Evolutionary conservation across 371 early-diverging fungal genomes (phyloP).

Genomic region (Rhizomucor miehei): DNA sequence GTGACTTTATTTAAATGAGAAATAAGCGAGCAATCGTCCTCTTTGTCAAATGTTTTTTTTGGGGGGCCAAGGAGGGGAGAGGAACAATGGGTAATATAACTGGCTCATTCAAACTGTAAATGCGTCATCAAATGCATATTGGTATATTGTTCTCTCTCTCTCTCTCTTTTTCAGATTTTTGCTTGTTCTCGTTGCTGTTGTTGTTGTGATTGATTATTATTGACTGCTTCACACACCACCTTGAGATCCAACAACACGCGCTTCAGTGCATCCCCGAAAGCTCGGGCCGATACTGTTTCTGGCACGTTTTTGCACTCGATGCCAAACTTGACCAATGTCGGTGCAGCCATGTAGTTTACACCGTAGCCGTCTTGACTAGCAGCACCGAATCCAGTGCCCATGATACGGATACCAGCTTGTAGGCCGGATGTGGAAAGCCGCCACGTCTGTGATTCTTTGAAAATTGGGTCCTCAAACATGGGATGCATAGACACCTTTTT

Average conservation of each 20-base stretch:
- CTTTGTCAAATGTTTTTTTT: too few relatives aligned
- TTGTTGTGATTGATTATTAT: neutral
- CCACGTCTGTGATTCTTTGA: slow-evolving; percentile 62
- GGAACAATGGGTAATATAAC: too few relatives aligned
- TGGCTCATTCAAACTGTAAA: too few relatives aligned
- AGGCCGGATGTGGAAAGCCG: slow-evolving; percentile 77
- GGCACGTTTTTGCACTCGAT: slow-evolving; percentile 71
- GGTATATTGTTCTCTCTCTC: too few relatives aligned
- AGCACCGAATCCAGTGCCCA: slow-evolving; percentile 80
- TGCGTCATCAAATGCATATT: too few relatives aligned
- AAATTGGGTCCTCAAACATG: slow-evolving; percentile 77
- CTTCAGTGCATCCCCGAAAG: slow-evolving; percentile 45
- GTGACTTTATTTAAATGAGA: too few relatives aligned
- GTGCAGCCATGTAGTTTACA: slow-evolving; percentile 81
- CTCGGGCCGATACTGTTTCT: slow-evolving; percentile 39
- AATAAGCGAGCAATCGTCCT: too few relatives aligned
- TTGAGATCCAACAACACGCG: slow-evolving; percentile 57
- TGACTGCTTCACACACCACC: slow-evolving; percentile 36
- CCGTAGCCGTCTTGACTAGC: slow-evolving; percentile 83
- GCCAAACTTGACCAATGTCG: slow-evolving; percentile 70
- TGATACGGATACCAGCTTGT: slow-evolving; percentile 66
- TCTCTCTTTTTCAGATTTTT: neutral
- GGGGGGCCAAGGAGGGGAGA: too few relatives aligned
- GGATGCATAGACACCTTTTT: slow-evolving; percentile 41
- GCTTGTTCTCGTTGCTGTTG: neutral